Evolutionary conservation across 306 rosid genomes (phyloP).

Genomic region (Vachellia collinsii): DNA sequence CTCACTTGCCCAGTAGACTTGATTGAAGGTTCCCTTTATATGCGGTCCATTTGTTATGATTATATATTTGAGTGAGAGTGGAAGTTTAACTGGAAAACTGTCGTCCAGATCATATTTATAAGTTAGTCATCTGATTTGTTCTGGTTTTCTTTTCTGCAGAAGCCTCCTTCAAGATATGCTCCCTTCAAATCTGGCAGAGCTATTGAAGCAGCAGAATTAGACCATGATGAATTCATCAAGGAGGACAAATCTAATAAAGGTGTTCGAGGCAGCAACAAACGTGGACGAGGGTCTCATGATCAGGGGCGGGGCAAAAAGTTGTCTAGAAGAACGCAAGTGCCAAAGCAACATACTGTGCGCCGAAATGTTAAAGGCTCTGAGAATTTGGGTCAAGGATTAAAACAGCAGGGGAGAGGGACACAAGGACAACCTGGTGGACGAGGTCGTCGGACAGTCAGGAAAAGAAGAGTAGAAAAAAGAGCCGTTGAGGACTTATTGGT

Average conservation of each 20-base stretch:
- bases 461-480: slow-evolving; percentile 72
- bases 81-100: slow-evolving; percentile 1
- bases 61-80: background rate
- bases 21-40: slow-evolving; percentile 10
- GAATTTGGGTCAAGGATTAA: slow-evolving; percentile 53
- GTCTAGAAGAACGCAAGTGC: slow-evolving; percentile 54
- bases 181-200: slow-evolving; percentile 58
- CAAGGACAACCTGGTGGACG: slow-evolving; percentile 74
- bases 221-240: slow-evolving; percentile 44
- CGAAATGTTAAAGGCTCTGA: slow-evolving; percentile 49
- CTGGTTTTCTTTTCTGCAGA: slow-evolving; percentile 53
- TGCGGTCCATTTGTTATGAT: slow-evolving; percentile 11
- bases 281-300: slow-evolving; percentile 74
- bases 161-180: slow-evolving; percentile 61
- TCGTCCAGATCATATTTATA: slow-evolving; percentile 22
- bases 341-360: slow-evolving; percentile 51
- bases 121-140: slow-evolving; percentile 15
- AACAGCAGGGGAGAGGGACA: slow-evolving; percentile 57
- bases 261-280: slow-evolving; percentile 61
- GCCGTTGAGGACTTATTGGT: slow-evolving; percentile 63
- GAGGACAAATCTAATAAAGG: slow-evolving; percentile 54
- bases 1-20: slow-evolving; percentile 8
- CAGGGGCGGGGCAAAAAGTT: slow-evolving; percentile 67
- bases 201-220: slow-evolving; percentile 52
- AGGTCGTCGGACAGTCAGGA: slow-evolving; percentile 90